phyloP scores from a whole-genome alignment of 2,329 filamentous ascomycete genomes.

The Diatrype stigma region DNA sequence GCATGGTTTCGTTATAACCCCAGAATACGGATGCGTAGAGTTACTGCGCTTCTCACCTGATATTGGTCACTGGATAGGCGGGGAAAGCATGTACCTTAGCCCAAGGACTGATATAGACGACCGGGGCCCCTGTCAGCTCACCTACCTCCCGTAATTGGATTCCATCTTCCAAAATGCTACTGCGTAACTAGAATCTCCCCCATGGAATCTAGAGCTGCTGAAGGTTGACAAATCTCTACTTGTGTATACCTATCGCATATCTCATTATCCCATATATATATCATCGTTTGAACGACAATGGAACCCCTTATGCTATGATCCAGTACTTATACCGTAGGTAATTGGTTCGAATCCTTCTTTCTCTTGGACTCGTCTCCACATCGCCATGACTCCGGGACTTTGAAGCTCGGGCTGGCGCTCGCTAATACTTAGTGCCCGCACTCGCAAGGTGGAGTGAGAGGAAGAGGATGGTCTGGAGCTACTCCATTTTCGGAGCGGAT shows the following conservation, averaged over 20 bases:
- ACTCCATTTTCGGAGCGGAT: slow-evolving; percentile 1
- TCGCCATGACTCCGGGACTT: too few relatives aligned
- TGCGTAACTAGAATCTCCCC: slow-evolving; percentile 5
- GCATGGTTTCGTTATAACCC: neutral
- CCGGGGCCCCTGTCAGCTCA: slow-evolving; percentile 11
- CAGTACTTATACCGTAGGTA: too few relatives aligned
- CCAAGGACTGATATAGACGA: slow-evolving; percentile 1
- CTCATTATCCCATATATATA: too few relatives aligned
- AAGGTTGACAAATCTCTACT: neutral
- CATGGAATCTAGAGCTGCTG: neutral
- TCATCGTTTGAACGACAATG: too few relatives aligned
- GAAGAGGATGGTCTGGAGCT: neutral
- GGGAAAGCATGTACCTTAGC: slow-evolving; percentile 7
- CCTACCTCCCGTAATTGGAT: slow-evolving; percentile 17
- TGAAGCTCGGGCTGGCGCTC: too few relatives aligned
- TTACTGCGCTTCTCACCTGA: neutral
- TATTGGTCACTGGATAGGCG: neutral
- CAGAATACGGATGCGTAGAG: neutral
- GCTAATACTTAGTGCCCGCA: too few relatives aligned
- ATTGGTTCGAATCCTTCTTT: too few relatives aligned
- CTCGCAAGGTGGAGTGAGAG: neutral
- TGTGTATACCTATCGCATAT: too few relatives aligned
- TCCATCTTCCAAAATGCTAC: slow-evolving; percentile 18
- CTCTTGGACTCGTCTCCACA: too few relatives aligned
- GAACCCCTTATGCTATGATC: too few relatives aligned